Base-by-base conservation (phyloP, 148 eudicot genomes). In the Simmondsia chinensis region DNA sequence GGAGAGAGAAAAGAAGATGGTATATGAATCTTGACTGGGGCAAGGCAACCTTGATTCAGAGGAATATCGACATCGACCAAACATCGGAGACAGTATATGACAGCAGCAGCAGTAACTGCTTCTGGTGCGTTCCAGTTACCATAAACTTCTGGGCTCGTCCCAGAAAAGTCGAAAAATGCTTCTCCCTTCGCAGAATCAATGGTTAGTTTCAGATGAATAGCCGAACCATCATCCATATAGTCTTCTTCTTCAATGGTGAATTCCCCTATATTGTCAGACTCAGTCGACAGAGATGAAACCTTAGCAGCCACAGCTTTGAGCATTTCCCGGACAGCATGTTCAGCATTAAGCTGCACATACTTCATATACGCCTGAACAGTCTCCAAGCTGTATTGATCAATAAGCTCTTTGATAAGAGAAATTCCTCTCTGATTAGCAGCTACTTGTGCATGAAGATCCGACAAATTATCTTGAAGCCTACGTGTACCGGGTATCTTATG, bases 401-500 rank as follows among this genome's bases (percentile, higher is more conserved):
- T 91, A 39, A 91, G 95, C 72, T 91, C 99, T 42, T 79, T 82
- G 60, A 91, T 91, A 33, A 91, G 95, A 4, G 94, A 69, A 29
- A 91, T 91, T 56, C 99, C 99, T 82, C 99, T 79, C 65, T 86
- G 99, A 36, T 91, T 89, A 25, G 99, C 99, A 49, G 99, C 99
- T 39, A 91, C 75, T 70, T 86, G 95, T 28, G 99, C 99, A 46
- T 65, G 95, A 42, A 91, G 94, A 57, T 91, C 99, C 4, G 99
- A 91, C 44, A 91, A 28, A 44, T 91, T 91, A 54, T 91, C 99
- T 60, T 91, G 89, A 54, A 91, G 76, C 73, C 89, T 74, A 32
- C 99, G 80, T 22, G 86, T 76, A 24, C 99, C 99, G 0, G 99
- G 95, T 36, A 86, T 80, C 12, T 55, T 68, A 59, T 57, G 73